Evolutionary conservation across 208 protist species (phyloP), one percentile per base, ranked within the genome.

Genomic region (Trypanosoma vivax): DNA sequence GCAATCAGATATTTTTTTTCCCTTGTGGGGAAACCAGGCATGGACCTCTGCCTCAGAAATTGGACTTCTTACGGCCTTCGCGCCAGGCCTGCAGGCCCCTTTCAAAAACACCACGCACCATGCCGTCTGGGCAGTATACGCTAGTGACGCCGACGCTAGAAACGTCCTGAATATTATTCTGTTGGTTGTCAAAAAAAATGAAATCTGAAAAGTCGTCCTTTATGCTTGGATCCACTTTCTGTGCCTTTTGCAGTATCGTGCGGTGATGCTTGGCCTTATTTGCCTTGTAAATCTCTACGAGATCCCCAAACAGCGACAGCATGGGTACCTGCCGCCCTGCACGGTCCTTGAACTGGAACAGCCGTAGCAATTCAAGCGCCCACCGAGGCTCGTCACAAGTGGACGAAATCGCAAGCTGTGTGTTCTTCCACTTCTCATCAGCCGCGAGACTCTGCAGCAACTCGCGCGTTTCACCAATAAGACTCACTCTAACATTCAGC

Each of bases 181-280:
- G 79, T 50, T 95, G 82, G 50, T 95, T 95, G 49, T 96, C 88
- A 65, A 94, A 96, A 50, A 95, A 96, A 7, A 96, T 50, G 68
- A 95, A 85, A 27, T 94, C 66, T 5, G 60, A 58, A 51, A 88
- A 88, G 30, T 83, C 72, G 0, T 14, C 16, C 5, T 67, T 73
- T 28, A 88, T 68, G 18, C 42, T 71, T 0, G 64, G 43, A 37
- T 78, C 57, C 6, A 41, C 25, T 28, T 69, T 34, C 24, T 50
- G 41, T n/a, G 81, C 43, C 33, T 75, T 63, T 38, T 53, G 2
- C 3, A 88, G 61, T 41, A 92, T 73, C 6, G 65, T 74, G 21
- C 65, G 54, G 37, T 90, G 83, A n/a, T 90, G 83, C 14, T 52
- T 67, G 6, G 75, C 68, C 51, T 90, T 90, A 50, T 76, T 73